These are phyloP conservation scores for Aspergillus pseudonomiae DNA, from an alignment of 2,329 filamentous ascomycete species.

Conservation along the genomic window DNA sequence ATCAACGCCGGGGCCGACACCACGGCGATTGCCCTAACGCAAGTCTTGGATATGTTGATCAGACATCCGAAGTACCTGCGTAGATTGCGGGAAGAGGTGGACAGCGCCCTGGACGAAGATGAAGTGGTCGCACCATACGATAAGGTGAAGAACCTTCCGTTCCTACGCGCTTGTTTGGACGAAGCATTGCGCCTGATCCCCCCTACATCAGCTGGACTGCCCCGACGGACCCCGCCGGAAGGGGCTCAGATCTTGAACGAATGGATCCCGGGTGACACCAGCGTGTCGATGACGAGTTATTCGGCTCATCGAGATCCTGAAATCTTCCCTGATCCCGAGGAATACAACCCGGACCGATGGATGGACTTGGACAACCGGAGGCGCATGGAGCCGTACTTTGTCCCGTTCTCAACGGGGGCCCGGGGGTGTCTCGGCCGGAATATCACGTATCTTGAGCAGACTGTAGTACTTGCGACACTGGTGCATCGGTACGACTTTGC, in stretches of 20 bases:
- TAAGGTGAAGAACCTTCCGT: constrained; percentile 52
- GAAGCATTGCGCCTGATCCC: constrained; percentile 49
- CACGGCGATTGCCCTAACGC: constrained; percentile 55
- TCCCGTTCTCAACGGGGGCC: constrained; percentile 43
- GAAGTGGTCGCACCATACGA: constrained; percentile 52
- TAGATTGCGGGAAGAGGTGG: constrained; percentile 48
- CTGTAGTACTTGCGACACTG: constrained; percentile 47
- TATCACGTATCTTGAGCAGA: constrained; percentile 49
- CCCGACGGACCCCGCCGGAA: constrained; percentile 46
- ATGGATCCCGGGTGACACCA: constrained; percentile 46
- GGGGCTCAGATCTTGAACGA: constrained; percentile 45
- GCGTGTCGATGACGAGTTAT: constrained; percentile 45
- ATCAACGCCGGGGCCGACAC: constrained; percentile 54
- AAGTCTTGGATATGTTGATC: constrained; percentile 55
- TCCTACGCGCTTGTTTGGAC: constrained; percentile 54
- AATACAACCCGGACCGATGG: constrained; percentile 44
- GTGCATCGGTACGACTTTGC: constrained; percentile 50
- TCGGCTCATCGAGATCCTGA: constrained; percentile 38
- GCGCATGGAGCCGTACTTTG: constrained; percentile 39
- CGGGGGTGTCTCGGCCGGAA: constrained; percentile 44
- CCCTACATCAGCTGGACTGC: constrained; percentile 43
- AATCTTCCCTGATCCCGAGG: constrained; percentile 39
- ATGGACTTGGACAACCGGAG: constrained; percentile 38
- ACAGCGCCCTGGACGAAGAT: constrained; percentile 42
- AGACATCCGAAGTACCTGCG: constrained; percentile 45